Conservation (phyloP, 768 basidiomycete genomes). For the Crepidotus variabilis region DNA sequence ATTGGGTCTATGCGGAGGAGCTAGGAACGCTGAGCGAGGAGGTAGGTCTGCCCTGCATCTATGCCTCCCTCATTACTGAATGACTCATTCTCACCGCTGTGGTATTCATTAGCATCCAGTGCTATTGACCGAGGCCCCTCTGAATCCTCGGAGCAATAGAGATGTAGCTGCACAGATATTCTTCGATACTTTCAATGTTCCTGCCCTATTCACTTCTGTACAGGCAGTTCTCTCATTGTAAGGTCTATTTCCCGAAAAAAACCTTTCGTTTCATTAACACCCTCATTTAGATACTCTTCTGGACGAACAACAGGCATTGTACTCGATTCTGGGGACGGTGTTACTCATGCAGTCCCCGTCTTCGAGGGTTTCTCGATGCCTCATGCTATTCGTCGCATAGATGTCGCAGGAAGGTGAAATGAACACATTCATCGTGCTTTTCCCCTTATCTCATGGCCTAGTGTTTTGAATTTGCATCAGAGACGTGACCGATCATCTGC, state of each 20-base stretch:
- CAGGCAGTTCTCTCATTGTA: conserved; percentile 96
- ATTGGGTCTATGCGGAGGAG: conserved; percentile 95
- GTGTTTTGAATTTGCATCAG: conserved; percentile 33
- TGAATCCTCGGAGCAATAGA: conserved; percentile 95
- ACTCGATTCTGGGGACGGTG: conserved; percentile 96
- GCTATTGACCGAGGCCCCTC: conserved; percentile 92
- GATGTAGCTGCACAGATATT: conserved; percentile 98
- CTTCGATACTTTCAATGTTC: conserved; percentile 99
- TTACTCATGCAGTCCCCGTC: conserved; percentile 97
- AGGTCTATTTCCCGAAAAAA: conserved; percentile 24
- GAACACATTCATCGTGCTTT: conserved; percentile 6
- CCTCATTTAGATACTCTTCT: conserved; percentile 79
- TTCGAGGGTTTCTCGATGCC: conserved; percentile 99
- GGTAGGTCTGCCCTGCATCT: conserved; percentile 40
- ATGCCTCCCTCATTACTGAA: conserved; percentile 4
- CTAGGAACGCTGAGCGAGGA: conserved; percentile 95
- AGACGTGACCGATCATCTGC: conserved; percentile 96
- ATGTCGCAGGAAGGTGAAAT: conserved; percentile 87
- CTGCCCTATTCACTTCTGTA: conserved; percentile 93
- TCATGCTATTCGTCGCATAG: conserved; percentile 93
- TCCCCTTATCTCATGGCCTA: conserved; percentile 14
- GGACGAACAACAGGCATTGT: conserved; percentile 99
- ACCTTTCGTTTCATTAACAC: conserved; percentile 9
- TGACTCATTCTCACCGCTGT: conserved; percentile 15
- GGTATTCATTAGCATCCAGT: conserved; percentile 78